These are phyloP conservation scores for Neonothopanus nambi DNA, from an alignment of 1,284 basidiomycete species.

Conservation along the genomic window DNA sequence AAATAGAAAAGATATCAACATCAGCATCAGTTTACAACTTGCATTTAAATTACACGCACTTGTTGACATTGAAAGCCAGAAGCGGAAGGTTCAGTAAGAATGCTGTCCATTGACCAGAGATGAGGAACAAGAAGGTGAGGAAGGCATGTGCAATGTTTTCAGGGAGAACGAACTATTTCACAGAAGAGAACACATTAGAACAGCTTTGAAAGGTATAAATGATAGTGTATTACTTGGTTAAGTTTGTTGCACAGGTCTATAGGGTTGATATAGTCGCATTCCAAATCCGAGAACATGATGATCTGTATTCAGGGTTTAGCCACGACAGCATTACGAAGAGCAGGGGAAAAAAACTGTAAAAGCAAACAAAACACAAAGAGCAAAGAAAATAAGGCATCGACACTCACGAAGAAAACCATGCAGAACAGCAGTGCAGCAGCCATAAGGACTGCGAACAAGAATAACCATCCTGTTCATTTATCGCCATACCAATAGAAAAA, in stretches of 20 bases:
- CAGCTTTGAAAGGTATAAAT: too few species aligned
- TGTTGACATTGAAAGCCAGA: constrained; percentile 91
- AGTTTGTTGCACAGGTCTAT: constrained; percentile 99
- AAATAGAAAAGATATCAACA: background rate
- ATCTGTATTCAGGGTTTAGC: constrained; percentile 60
- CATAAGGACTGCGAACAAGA: constrained; percentile 91
- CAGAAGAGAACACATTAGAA: background rate
- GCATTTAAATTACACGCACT: too few species aligned
- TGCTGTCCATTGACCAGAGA: constrained; percentile 95
- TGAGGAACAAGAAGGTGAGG: constrained; percentile 85
- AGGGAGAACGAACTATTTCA: constrained; percentile 87
- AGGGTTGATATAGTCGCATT: constrained; percentile 99
- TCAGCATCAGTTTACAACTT: too few species aligned
- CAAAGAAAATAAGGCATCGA: too few species aligned
- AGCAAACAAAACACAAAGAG: too few species aligned
- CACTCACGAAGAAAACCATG: constrained; percentile 96
- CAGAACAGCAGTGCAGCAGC: constrained; percentile 93
- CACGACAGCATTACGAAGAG: too few species aligned
- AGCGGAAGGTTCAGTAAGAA: constrained; percentile 92
- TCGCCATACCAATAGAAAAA: too few species aligned
- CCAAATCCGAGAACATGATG: constrained; percentile 99
- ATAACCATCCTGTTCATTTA: constrained; percentile 84
- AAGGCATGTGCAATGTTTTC: constrained; percentile 96
- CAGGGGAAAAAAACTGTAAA: too few species aligned
- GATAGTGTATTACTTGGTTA: constrained; percentile 97